Base-by-base conservation (phyloP, 2,329 filamentous ascomycete species). In the Curvularia verruculosa region DNA sequence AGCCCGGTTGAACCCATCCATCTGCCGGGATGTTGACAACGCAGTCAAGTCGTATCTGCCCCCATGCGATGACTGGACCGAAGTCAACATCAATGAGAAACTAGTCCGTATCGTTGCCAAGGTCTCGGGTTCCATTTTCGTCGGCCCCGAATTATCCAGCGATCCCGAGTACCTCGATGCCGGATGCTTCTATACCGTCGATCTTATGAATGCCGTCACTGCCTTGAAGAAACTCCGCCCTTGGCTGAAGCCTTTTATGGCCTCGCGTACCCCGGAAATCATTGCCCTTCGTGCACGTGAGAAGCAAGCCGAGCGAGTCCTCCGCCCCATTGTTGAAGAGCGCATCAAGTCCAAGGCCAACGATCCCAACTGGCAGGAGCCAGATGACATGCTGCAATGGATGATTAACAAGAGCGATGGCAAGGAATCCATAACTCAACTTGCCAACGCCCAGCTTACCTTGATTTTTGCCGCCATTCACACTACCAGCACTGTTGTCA, bases 301-400 rank as follows among this genome's bases (percentile, higher is more conserved):
- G 43, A 43, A 59, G 31, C 39, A 49, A 26, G 59, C 65, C 1
- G 41, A 49, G 12, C 48, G 59, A 0, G 56, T 66, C 18, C 49
- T 76, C 7, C 24, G 52, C 3, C 74, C 73, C 1, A 61, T 76
- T n/a, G 52, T 75, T 4, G 24, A 60, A 18, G 63, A 65, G 12
- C 61, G 73, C n/a, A 48, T 56, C 2, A 52, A 66, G 5, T 68
- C 67, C 10, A 61, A 62, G 31, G 63, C 65, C 24, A 64, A 66
- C 5, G 63, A 74, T 28, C 67, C 67, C 0, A 63, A 70, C 15
- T 75, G 70, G 58, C 56, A 74, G 50, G 70, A 67, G 37, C 73
- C 72, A 4, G 69, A 77, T 37, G 77, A 78, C 48, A 65, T 78
- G 66, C 55, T 78, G 36, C 72, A 76, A 52, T 77, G 75, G 75